phyloP scores from a whole-genome alignment of 1,284 basidiomycete genomes.

The Xanthoconium separans region DNA sequence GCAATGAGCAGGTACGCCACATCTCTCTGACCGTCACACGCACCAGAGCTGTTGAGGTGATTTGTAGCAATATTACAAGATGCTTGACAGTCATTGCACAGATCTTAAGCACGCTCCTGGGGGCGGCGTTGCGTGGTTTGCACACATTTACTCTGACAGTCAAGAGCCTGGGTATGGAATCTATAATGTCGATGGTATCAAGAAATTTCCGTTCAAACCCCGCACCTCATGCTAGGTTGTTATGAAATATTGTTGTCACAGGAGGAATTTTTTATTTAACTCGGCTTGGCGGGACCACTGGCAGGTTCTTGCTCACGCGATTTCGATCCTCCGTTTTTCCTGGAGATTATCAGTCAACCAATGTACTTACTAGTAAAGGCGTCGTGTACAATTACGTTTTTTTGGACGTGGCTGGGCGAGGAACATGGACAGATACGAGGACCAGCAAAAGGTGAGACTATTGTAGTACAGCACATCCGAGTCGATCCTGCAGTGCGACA shows the following conservation, averaged over 20 bases:
- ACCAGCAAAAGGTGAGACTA: slow-evolving; percentile 61
- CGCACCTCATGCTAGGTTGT: slow-evolving; percentile 40
- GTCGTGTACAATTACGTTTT: slow-evolving; percentile 6
- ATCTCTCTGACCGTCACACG: slow-evolving; percentile 2
- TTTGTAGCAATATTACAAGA: slow-evolving; percentile 46
- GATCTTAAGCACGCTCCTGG: slow-evolving; percentile 56
- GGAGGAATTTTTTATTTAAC: too few species aligned
- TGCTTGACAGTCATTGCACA: slow-evolving; percentile 64
- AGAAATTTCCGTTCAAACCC: slow-evolving; percentile 59
- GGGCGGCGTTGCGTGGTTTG: slow-evolving; percentile 80
- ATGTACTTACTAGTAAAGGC: slow-evolving; percentile 43
- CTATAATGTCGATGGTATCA: slow-evolving; percentile 43
- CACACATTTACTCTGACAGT: slow-evolving; percentile 68
- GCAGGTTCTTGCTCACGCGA: too few species aligned
- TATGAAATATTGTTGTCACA: too few species aligned
- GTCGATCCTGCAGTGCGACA: slow-evolving; percentile 51
- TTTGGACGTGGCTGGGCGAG: background rate
- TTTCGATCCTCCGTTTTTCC: too few species aligned
- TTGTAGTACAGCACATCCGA: slow-evolving; percentile 39
- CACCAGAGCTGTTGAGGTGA: slow-evolving; percentile 12
- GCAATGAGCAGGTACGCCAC: slow-evolving; percentile 51
- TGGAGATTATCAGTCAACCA: too few species aligned
- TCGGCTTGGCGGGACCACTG: too few species aligned
- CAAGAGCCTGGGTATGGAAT: slow-evolving; percentile 72
- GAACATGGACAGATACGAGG: slow-evolving; percentile 41